phyloP scores from a whole-genome alignment of 2,329 filamentous ascomycete genomes.

The Cladosporium oxysporum region DNA sequence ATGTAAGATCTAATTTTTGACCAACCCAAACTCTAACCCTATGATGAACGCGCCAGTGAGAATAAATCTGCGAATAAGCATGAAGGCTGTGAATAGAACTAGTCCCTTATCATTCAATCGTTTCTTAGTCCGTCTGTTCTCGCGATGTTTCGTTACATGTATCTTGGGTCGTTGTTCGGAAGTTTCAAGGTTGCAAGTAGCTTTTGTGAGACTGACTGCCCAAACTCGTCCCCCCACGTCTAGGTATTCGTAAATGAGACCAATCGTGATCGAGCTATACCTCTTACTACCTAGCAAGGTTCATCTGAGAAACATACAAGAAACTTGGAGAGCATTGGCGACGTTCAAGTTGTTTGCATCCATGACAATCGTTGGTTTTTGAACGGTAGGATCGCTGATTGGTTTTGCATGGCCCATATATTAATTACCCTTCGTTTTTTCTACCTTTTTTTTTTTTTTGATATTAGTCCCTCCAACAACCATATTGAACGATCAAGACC shows the following conservation, averaged over 20 bases:
- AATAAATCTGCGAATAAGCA: neutral
- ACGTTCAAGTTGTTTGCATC: neutral
- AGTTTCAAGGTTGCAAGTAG: neutral
- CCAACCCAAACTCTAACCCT: neutral
- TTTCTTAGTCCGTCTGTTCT: neutral
- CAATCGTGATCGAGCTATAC: neutral
- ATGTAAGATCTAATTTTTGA: neutral
- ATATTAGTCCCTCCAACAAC: neutral
- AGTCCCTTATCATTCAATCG: neutral
- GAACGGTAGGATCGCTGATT: neutral
- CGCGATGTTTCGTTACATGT: neutral
- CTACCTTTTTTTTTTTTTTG: neutral
- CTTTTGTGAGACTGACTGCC: neutral
- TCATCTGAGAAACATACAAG: neutral
- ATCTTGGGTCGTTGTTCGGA: neutral
- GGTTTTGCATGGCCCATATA: neutral
- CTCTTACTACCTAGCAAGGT: neutral
- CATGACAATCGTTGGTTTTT: neutral
- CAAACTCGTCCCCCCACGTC: too few species aligned
- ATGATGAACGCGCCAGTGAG: neutral
- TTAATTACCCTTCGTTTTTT: too few species aligned
- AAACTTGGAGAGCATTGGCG: neutral
- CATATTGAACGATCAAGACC: neutral
- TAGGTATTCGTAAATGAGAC: neutral
- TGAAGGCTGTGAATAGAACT: neutral